phyloP scores from a whole-genome alignment of 371 early-diverging fungal genomes.

The Parasitella parasitica region DNA sequence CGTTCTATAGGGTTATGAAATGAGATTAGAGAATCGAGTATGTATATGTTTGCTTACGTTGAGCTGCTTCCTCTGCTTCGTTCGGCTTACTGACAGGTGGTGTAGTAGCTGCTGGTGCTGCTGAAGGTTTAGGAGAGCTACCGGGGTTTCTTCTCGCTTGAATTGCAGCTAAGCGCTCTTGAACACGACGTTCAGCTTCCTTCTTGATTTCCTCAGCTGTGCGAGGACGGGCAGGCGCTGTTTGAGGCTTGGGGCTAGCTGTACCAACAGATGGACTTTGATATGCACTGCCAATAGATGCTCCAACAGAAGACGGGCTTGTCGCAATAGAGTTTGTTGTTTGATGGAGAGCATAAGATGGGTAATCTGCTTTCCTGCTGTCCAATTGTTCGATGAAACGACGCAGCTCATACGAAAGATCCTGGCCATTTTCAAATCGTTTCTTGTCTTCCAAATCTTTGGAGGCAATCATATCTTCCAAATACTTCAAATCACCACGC shows the following conservation, averaged over 20 bases:
- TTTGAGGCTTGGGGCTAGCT: conserved; percentile 19
- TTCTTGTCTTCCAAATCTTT: conserved; percentile 39
- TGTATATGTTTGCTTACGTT: conserved; percentile 24
- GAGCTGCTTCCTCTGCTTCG: conserved; percentile 38
- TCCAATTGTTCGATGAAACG: conserved; percentile 47
- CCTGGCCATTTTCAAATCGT: conserved; percentile 46
- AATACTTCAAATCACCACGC: conserved; percentile 39
- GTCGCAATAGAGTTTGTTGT: not conserved
- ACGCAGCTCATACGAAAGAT: conserved; percentile 46
- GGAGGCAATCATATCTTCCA: conserved; percentile 25
- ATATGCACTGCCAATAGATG: not conserved
- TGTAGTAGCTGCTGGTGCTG: conserved; percentile 12
- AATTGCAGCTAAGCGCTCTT: conserved; percentile 51
- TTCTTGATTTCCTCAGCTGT: conserved; percentile 55
- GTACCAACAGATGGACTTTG: conserved; percentile 7
- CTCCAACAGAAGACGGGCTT: not conserved
- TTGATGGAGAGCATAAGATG: conserved; percentile 4
- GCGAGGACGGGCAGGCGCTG: conserved; percentile 37
- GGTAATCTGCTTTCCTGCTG: conserved; percentile 14
- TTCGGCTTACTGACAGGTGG: conserved; percentile 24
- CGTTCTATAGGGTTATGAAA: conserved; percentile 27
- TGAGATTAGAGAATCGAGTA: not conserved
- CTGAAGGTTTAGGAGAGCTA: conserved; percentile 5
- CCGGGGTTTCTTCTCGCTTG: conserved; percentile 35
- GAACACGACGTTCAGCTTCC: conserved; percentile 55